These are phyloP conservation scores for Phytophthora litchii DNA, from an alignment of 352 stramenopile species.

Conservation along the genomic window DNA sequence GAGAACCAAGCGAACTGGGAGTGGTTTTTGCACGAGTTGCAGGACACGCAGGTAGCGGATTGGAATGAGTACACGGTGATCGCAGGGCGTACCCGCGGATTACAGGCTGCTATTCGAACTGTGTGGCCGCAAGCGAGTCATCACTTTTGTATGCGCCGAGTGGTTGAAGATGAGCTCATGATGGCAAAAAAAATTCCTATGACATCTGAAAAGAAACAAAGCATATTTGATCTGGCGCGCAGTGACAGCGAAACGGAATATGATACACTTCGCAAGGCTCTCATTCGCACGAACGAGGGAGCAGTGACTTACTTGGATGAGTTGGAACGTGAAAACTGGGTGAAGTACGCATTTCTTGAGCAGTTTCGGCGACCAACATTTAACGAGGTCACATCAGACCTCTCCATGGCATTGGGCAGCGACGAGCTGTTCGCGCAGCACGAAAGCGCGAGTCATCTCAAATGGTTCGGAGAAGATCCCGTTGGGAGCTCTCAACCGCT, in stretches of 20 bases:
- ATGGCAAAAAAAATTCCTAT: conserved; percentile 64
- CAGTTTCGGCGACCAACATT: conserved; percentile 71
- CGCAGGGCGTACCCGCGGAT: conserved; percentile 54
- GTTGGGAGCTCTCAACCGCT: conserved; percentile 71
- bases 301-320: conserved; percentile 60
- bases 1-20: conserved; percentile 78
- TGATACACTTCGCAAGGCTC: conserved; percentile 57
- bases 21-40: conserved; percentile 69
- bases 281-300: conserved; percentile 59
- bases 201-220: conserved; percentile 68
- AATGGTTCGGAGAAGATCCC: conserved; percentile 69
- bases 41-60: conserved; percentile 44
- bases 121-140: conserved; percentile 66
- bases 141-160: conserved; percentile 73
- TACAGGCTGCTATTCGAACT: conserved; percentile 55
- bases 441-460: conserved; percentile 41
- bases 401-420: conserved; percentile 48
- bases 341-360: conserved; percentile 82
- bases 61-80: conserved; percentile 79
- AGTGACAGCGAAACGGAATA: conserved; percentile 78
- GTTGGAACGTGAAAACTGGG: conserved; percentile 65
- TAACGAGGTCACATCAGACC: conserved; percentile 72
- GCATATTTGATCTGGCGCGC: conserved; percentile 69
- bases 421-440: conserved; percentile 52
- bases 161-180: conserved; percentile 76